Conservation (phyloP, 2,329 filamentous ascomycete species). For the Aspergillus neotritici region DNA sequence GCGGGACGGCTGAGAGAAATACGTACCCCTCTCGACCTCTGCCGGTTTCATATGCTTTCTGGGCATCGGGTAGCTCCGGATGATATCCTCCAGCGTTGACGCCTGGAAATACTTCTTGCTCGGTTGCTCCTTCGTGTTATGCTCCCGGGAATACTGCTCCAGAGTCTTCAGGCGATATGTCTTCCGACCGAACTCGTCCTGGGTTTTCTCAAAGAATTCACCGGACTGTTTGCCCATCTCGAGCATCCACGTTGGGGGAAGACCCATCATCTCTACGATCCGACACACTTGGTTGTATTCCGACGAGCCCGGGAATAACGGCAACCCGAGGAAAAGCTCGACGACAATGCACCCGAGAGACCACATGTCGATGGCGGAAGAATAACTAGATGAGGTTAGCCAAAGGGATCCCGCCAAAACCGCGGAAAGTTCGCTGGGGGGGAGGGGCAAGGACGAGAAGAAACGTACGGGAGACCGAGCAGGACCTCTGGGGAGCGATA, state of each 20-base stretch:
- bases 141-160: constrained; percentile 95
- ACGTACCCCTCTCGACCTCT: constrained; percentile 88
- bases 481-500: constrained; percentile 96
- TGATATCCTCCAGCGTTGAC: constrained; percentile 90
- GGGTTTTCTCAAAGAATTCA: constrained; percentile 91
- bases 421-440: not conserved
- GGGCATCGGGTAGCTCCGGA: constrained; percentile 96
- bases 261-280: constrained; percentile 96
- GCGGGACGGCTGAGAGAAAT: not conserved
- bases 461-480: constrained; percentile 68
- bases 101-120: constrained; percentile 99
- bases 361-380: constrained; percentile 99
- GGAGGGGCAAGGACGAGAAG: not conserved
- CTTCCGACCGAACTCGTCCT: constrained; percentile 86
- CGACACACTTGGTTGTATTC: constrained; percentile 98
- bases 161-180: constrained; percentile 92
- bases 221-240: constrained; percentile 97
- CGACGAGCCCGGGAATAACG: constrained; percentile 91
- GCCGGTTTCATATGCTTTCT: constrained; percentile 98
- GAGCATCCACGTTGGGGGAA: constrained; percentile 97
- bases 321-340: constrained; percentile 89
- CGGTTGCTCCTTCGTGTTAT: constrained; percentile 93
- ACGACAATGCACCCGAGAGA: constrained; percentile 97
- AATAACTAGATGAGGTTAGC: constrained; percentile 56
- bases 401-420: constrained; percentile 3